Evolutionary conservation across 805 yeast genomes (phyloP).

Genomic region (Kodamaea laetipori): DNA sequence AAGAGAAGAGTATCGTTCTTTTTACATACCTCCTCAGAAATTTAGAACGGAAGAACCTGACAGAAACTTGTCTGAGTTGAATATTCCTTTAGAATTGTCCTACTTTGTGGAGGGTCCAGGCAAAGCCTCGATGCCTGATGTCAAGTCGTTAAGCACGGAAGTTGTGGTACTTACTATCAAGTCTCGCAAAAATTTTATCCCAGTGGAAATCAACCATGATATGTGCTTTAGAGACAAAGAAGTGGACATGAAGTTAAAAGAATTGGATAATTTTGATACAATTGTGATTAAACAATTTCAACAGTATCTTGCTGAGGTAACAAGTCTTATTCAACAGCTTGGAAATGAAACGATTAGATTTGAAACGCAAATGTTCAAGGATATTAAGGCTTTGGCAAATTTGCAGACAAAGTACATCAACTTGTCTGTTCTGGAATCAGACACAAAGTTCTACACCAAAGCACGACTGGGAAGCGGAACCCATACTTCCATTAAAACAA

Average conservation of each 20-base stretch:
- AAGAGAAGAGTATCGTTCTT: slow-evolving; percentile 27
- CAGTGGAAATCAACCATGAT: slow-evolving; percentile 43
- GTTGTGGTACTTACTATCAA: slow-evolving; percentile 38
- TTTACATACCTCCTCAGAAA: slow-evolving; percentile 36
- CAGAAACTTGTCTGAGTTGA: slow-evolving; percentile 20
- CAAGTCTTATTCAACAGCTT: slow-evolving; percentile 32
- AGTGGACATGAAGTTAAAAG: slow-evolving; percentile 27
- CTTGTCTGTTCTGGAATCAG: slow-evolving; percentile 27
- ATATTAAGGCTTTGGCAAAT: slow-evolving; percentile 37
- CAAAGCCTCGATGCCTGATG: slow-evolving; percentile 31
- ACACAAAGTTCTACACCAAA: slow-evolving; percentile 18
- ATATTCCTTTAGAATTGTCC: slow-evolving; percentile 36
- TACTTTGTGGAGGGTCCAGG: slow-evolving; percentile 21
- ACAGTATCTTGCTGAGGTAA: slow-evolving; percentile 27
- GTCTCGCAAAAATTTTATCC: slow-evolving; percentile 38
- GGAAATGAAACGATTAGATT: slow-evolving; percentile 37
- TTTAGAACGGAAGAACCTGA: slow-evolving; percentile 22
- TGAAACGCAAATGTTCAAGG: slow-evolving; percentile 39
- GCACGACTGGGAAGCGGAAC: slow-evolving; percentile 22
- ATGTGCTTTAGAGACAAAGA: slow-evolving; percentile 39
- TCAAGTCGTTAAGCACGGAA: slow-evolving; percentile 37
- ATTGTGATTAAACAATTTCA: slow-evolving; percentile 37
- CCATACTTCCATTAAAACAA: slow-evolving; percentile 23
- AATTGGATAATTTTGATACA: slow-evolving; percentile 32
- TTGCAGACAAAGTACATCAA: slow-evolving; percentile 38